phyloP scores from a whole-genome alignment of 1,284 basidiomycete species.

The Pseudozyma thailandica region DNA sequence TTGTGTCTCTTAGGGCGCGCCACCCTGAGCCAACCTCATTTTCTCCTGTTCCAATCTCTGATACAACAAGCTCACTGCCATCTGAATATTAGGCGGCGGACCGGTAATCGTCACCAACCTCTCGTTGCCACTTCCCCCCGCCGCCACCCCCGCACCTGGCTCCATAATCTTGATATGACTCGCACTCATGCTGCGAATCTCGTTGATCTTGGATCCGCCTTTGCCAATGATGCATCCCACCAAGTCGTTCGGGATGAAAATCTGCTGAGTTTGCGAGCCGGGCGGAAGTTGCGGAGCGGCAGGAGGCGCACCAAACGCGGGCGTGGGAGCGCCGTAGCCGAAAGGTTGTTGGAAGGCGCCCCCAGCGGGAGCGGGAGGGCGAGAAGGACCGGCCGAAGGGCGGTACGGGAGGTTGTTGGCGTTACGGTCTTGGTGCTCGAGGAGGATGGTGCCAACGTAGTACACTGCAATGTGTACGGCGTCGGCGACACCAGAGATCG shows the following conservation, averaged over 20 bases:
- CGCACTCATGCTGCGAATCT: constrained; percentile 91
- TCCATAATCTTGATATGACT: constrained; percentile 99
- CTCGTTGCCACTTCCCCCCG: constrained; percentile 69
- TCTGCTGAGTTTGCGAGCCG: constrained; percentile 89
- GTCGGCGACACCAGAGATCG: constrained; percentile 98
- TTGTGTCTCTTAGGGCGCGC: constrained; percentile 12
- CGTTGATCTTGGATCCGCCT: constrained; percentile 98
- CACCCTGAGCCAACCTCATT: constrained; percentile 56
- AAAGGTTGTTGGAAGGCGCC: constrained; percentile 29
- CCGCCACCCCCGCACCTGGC: constrained; percentile 71
- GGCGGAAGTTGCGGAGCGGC: constrained; percentile 71
- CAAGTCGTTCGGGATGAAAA: constrained; percentile 97
- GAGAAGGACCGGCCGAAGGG: constrained; percentile 58
- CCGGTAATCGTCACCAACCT: constrained; percentile 73
- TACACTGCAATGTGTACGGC: constrained; percentile 99
- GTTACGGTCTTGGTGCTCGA: constrained; percentile 84
- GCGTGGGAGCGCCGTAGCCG: constrained; percentile 30
- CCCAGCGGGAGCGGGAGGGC: constrained; percentile 14
- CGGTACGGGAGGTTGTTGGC: constrained; percentile 68
- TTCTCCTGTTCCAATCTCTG: constrained; percentile 71
- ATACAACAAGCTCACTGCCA: constrained; percentile 93
- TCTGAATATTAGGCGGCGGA: constrained; percentile 90
- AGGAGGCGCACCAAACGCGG: constrained; percentile 5
- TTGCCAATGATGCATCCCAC: constrained; percentile 99
- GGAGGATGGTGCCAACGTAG: constrained; percentile 95